A percentile compares a stretch with the other conserved stretches of the same genome.
Evolutionary conservation across 306 rosid genomes (phyloP).

Genomic region (Casuarina glauca): DNA sequence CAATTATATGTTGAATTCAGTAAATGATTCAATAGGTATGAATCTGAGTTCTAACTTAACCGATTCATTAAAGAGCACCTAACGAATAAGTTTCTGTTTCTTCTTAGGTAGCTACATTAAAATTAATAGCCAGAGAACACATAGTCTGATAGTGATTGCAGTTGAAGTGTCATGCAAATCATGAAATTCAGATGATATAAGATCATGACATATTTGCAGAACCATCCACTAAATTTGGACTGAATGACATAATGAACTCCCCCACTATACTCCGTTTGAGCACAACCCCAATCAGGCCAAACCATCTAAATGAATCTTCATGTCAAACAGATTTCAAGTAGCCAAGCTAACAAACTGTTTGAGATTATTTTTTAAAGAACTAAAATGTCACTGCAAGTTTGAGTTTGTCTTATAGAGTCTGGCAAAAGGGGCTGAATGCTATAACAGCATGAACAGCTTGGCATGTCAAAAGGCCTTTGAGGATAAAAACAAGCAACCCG

Average conservation of each 20-base stretch:
- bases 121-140: background rate
- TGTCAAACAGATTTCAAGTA: background rate
- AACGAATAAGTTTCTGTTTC: background rate
- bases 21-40: background rate
- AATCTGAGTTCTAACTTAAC: background rate
- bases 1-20: background rate
- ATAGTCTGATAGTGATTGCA: background rate
- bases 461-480: background rate
- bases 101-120: background rate
- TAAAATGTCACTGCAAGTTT: background rate
- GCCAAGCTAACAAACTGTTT: background rate
- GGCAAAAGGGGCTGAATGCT: background rate
- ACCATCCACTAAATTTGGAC: background rate
- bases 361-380: background rate
- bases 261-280: background rate
- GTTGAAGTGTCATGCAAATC: background rate
- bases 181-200: background rate
- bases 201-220: background rate
- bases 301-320: background rate
- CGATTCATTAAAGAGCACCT: background rate
- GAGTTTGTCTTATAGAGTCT: background rate
- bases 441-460: background rate
- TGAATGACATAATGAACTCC: background rate
- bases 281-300: background rate
- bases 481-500: background rate